Evolutionary conservation across 2,329 filamentous ascomycete genomes (phyloP).

Genomic region (Sordariomycetes sp.): DNA sequence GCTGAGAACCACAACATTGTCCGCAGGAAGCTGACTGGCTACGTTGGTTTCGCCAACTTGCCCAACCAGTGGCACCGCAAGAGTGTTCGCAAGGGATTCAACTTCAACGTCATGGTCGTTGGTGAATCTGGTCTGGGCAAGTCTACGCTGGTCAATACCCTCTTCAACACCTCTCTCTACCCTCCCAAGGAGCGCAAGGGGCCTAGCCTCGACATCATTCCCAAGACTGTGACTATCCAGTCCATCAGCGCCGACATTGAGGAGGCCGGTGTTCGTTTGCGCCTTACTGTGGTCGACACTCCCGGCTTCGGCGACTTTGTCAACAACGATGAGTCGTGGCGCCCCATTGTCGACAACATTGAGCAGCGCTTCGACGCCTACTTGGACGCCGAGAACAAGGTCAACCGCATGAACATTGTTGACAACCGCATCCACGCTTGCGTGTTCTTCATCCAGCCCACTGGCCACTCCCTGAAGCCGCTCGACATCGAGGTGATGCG

Average conservation of each 20-base stretch:
- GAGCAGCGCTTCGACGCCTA: conserved; percentile 98
- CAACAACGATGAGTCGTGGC: conserved; percentile 99
- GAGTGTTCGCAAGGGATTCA: conserved; percentile 99
- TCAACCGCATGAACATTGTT: conserved; percentile 99
- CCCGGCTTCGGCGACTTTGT: conserved; percentile 98
- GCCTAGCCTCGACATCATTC: conserved; percentile 93
- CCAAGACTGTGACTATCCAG: conserved; percentile 93
- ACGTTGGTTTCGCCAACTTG: conserved; percentile 96
- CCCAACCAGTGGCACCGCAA: conserved; percentile 99
- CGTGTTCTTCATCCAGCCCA: conserved; percentile 99
- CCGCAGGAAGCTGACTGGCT: conserved; percentile 94
- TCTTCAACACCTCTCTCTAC: conserved; percentile 99
- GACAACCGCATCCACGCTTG: conserved; percentile 99
- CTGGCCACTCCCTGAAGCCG: conserved; percentile 95
- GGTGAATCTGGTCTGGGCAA: conserved; percentile 99
- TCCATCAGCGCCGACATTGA: conserved; percentile 96
- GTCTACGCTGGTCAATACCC: conserved; percentile 96
- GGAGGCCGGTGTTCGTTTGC: conserved; percentile 94
- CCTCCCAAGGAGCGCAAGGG: conserved; percentile 97
- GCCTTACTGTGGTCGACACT: conserved; percentile 93
- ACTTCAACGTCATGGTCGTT: conserved; percentile 99
- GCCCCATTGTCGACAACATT: conserved; percentile 98
- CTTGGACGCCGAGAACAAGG: conserved; percentile 98
- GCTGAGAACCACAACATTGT: conserved; percentile 89
- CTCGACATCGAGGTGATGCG: conserved; percentile 99